Conservation (phyloP, 257 asterid species). For the Pogostemon cablin region DNA sequence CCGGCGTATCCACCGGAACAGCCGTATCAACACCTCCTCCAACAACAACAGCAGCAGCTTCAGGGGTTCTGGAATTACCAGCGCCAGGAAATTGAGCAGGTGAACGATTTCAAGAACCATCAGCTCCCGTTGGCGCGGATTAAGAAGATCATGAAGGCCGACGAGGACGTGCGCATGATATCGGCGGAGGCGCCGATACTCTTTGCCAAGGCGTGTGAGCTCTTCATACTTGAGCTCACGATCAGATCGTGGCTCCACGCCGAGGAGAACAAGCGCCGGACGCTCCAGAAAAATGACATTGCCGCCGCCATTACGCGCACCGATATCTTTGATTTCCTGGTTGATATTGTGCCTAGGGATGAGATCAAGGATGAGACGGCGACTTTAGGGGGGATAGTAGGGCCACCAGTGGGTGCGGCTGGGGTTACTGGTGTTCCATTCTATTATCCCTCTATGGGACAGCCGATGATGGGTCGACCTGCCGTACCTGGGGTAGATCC, state of each 20-base stretch:
- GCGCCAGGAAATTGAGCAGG: constrained; percentile 75
- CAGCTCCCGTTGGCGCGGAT: constrained; percentile 88
- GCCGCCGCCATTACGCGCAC: constrained; percentile 94
- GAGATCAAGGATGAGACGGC: constrained; percentile 80
- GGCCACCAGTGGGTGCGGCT: constrained; percentile 46
- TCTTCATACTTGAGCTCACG: constrained; percentile 88
- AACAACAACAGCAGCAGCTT: constrained; percentile 79
- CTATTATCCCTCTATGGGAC: constrained; percentile 79
- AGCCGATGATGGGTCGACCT: constrained; percentile 82
- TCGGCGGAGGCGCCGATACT: constrained; percentile 94
- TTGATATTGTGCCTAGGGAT: constrained; percentile 86
- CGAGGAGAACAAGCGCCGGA: constrained; percentile 91
- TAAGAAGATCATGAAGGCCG: constrained; percentile 96
- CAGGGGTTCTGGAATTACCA: constrained; percentile 78
- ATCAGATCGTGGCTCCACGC: constrained; percentile 96
- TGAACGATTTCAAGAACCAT: constrained; percentile 87
- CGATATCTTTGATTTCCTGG: constrained; percentile 82
- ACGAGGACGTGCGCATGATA: constrained; percentile 94
- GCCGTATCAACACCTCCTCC: constrained; percentile 80
- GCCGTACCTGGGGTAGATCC: constrained; percentile 72
- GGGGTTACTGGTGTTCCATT: constrained; percentile 88
- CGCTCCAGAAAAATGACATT: constrained; percentile 86
- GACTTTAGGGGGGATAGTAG: constrained; percentile 48
- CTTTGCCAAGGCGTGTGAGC: constrained; percentile 93
- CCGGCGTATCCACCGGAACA: constrained; percentile 51